Evolutionary conservation across 1,284 basidiomycete species (phyloP).

Genomic region (Lentinula novae-zelandiae): DNA sequence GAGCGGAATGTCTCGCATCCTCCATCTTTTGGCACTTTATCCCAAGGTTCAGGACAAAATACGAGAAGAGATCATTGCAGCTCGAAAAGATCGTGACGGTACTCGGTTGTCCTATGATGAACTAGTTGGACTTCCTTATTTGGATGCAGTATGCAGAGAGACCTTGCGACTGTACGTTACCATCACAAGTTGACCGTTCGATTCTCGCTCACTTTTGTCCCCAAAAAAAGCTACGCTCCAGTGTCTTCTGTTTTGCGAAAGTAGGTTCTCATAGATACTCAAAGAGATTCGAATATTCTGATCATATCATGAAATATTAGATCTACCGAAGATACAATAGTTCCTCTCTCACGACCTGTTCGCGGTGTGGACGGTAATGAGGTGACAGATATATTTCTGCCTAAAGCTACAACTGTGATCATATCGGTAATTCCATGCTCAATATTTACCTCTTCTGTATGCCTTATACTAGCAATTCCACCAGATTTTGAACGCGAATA

Average conservation of each 20-base stretch:
- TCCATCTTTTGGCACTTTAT: conserved; percentile 33
- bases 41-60: conserved; percentile 35
- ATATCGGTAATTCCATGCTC: conserved; percentile 16
- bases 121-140: conserved; percentile 33
- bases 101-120: conserved; percentile 31
- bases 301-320: conserved; percentile 14
- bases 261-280: conserved; percentile 17
- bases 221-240: conserved; percentile 26
- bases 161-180: conserved; percentile 34
- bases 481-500: conserved; percentile 17
- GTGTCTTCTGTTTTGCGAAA: conserved; percentile 21
- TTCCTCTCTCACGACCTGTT: conserved; percentile 21
- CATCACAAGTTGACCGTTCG: not conserved
- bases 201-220: not conserved
- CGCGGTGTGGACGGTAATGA: conserved; percentile 22
- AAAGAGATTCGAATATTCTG: not conserved
- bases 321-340: conserved; percentile 19
- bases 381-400: conserved; percentile 21
- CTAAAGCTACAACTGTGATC: conserved; percentile 32
- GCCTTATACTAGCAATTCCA: conserved; percentile 6
- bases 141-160: conserved; percentile 41
- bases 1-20: conserved; percentile 31
- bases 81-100: conserved; percentile 20
- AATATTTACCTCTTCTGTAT: conserved; percentile 24
- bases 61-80: conserved; percentile 32